Percentiles rank a stretch among this genome's conserved stretches.
Conservation (phyloP, 768 basidiomycete genomes). For the Leccinum fibrillosum region DNA sequence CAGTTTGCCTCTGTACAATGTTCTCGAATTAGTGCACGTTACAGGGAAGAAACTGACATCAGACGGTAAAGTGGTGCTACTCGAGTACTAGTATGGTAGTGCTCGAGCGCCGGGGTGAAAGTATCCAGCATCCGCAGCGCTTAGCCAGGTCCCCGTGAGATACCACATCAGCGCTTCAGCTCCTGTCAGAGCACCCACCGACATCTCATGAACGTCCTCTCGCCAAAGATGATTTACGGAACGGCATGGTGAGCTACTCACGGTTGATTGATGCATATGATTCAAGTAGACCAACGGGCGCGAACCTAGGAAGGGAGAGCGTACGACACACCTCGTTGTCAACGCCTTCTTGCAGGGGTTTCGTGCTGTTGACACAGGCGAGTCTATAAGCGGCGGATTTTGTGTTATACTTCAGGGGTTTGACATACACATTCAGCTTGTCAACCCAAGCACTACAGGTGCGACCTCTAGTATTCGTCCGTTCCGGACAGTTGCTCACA, state of each 20-base stretch:
- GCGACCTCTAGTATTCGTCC: not conserved
- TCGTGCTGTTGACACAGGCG: conserved; percentile 80
- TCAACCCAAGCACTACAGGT: conserved; percentile 75
- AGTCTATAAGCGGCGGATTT: conserved; percentile 17
- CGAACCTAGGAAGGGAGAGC: conserved; percentile 67
- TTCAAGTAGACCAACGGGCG: not conserved
- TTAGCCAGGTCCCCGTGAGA: conserved; percentile 14
- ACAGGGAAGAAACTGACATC: not conserved
- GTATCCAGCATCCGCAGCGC: not conserved
- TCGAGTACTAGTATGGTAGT: not conserved
- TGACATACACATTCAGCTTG: conserved; percentile 41
- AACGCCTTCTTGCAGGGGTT: conserved; percentile 75
- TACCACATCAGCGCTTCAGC: not conserved
- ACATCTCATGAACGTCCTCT: conserved; percentile 30
- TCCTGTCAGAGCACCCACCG: conserved; percentile 1
- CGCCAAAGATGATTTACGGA: conserved; percentile 53
- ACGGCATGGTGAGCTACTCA: conserved; percentile 50
- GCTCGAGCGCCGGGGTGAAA: not conserved
- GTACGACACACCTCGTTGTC: conserved; percentile 64
- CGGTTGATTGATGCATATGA: not conserved
- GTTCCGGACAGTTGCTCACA: not conserved
- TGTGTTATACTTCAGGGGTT: conserved; percentile 10
- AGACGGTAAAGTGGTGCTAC: not conserved
- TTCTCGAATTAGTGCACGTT: not conserved
- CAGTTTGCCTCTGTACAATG: not conserved